A percentile compares a stretch with the other conserved stretches of the same genome.
These are phyloP conservation scores for Polygonum aviculare DNA, from an alignment of 148 eudicot species.

Conservation along the genomic window DNA sequence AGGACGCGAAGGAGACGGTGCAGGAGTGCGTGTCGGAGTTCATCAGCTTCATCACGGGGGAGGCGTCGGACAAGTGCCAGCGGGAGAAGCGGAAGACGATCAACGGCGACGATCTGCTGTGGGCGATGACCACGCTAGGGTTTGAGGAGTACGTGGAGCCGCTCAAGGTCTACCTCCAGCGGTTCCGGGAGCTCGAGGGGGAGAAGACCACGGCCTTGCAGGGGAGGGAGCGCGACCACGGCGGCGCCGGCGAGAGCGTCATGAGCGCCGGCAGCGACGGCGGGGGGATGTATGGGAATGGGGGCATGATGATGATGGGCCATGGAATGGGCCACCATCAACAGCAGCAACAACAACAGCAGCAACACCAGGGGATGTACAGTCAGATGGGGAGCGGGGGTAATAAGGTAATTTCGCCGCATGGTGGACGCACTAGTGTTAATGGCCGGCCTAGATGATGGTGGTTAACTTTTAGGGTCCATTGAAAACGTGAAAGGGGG, in stretches of 20 bases:
- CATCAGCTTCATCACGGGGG: slow-evolving; percentile 56
- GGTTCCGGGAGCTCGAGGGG: slow-evolving; percentile 53
- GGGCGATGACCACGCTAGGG: slow-evolving; percentile 63
- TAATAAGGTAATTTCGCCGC: slow-evolving; percentile 6
- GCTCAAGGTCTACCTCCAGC: slow-evolving; percentile 37
- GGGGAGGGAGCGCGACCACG: slow-evolving; percentile 25
- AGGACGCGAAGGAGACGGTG: slow-evolving; percentile 54
- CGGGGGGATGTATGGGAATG: slow-evolving; percentile 19
- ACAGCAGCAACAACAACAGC: background rate
- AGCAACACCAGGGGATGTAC: slow-evolving; percentile 16
- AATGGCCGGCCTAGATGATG: slow-evolving; percentile 19
- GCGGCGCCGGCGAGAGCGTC: slow-evolving; percentile 16
- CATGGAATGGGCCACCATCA: slow-evolving; percentile 23
- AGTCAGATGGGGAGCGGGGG: slow-evolving; percentile 23
- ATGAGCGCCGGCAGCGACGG: slow-evolving; percentile 10
- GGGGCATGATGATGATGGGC: slow-evolving; percentile 32
- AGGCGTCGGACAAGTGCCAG: slow-evolving; percentile 53
- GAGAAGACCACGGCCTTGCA: slow-evolving; percentile 26
- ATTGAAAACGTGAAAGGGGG: background rate
- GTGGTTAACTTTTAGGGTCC: background rate
- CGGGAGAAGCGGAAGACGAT: slow-evolving; percentile 56
- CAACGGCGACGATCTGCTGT: slow-evolving; percentile 54
- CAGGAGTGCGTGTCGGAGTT: slow-evolving; percentile 62
- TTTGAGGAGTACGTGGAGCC: slow-evolving; percentile 59
- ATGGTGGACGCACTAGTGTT: slow-evolving; percentile 19